phyloP scores from a whole-genome alignment of 2,329 filamentous ascomycete species.

The Cytospora piceae region DNA sequence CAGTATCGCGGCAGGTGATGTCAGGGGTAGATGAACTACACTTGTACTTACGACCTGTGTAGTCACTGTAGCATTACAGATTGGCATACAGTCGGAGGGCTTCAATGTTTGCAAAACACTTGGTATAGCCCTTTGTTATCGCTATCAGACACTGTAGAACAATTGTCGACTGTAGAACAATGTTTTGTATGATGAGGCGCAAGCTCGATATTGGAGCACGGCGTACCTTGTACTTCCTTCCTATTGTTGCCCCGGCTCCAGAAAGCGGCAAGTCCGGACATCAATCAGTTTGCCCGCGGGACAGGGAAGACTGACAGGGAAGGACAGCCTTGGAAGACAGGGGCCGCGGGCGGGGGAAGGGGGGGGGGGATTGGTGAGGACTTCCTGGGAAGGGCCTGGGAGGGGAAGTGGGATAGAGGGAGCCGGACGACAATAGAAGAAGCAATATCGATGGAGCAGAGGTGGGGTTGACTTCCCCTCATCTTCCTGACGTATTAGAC shows the following conservation, averaged over 20 bases:
- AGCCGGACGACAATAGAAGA: background rate
- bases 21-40: no score
- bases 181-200: background rate
- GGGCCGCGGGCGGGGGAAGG: no score
- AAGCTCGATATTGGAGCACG: background rate
- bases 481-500: background rate
- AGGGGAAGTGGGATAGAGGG: no score
- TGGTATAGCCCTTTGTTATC: background rate
- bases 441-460: background rate
- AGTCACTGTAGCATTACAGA: no score
- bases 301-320: background rate
- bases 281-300: background rate
- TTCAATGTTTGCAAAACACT: background rate
- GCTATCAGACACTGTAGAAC: background rate
- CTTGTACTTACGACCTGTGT: background rate
- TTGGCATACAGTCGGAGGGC: no score
- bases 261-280: background rate
- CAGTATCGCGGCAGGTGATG: no score
- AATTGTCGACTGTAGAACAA: background rate
- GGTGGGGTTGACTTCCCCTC: background rate
- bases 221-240: background rate
- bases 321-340: background rate
- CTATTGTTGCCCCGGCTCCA: background rate
- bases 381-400: no score
- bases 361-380: no score